A percentile compares a stretch with the other conserved stretches of the same genome.
These are phyloP conservation scores for Secale cereale DNA, from an alignment of 176 grass and related monocot species.

Conservation along the genomic window DNA sequence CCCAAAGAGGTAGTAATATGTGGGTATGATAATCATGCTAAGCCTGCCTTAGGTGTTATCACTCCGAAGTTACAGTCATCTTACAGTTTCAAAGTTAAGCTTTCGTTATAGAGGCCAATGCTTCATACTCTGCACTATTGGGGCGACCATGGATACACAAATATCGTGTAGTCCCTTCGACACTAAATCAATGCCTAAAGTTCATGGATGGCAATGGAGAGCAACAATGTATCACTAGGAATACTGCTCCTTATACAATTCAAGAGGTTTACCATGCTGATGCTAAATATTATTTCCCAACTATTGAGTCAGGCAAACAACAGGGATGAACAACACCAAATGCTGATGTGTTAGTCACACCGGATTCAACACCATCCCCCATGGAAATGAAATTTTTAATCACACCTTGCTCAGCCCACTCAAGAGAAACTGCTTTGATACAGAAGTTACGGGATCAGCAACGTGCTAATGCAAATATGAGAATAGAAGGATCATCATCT, in stretches of 20 bases:
- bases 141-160: neutral
- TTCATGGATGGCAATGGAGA: no score
- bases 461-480: neutral
- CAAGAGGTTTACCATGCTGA: neutral
- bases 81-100: neutral
- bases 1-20: neutral
- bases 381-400: neutral
- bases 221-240: no score
- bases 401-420: no score
- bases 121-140: neutral
- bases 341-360: neutral
- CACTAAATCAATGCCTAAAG: no score
- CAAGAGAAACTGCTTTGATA: neutral
- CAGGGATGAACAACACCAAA: neutral
- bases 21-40: neutral
- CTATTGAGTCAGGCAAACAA: no score
- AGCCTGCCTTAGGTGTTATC: neutral
- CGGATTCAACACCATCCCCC: neutral
- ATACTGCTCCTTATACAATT: neutral
- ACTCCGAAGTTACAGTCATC: neutral
- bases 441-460: rapidly evolving
- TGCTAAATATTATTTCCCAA: neutral
- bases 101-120: neutral
- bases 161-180: neutral
- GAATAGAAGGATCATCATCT: neutral